Conservation (phyloP, 2,329 filamentous ascomycete genomes). For the Trichocomaceae sp. region DNA sequence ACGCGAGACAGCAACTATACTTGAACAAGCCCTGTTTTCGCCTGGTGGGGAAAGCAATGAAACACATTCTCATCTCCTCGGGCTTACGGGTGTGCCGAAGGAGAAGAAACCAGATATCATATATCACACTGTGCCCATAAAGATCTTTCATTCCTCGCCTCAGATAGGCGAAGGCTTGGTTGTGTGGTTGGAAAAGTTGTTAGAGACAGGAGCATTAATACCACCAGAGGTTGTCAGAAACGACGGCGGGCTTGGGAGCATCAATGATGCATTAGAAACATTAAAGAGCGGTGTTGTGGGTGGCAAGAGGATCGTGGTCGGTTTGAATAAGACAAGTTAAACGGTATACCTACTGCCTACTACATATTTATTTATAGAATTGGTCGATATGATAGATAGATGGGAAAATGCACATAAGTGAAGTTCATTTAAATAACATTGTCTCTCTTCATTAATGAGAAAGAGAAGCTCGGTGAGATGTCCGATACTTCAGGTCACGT, state of each 20-base stretch:
- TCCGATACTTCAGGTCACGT: constrained; percentile 4
- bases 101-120: constrained; percentile 39
- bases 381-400: not conserved
- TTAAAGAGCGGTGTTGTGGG: constrained; percentile 61
- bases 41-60: constrained; percentile 13
- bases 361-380: not conserved
- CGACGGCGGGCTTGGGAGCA: constrained; percentile 55
- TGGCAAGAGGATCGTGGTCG: constrained; percentile 63
- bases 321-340: constrained; percentile 15
- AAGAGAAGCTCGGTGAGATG: not conserved
- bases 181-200: constrained; percentile 60
- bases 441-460: no score
- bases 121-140: constrained; percentile 65
- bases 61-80: constrained; percentile 54
- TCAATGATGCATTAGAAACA: constrained; percentile 62
- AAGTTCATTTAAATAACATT: no score
- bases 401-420: no score
- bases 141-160: constrained; percentile 64
- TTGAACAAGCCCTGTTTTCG: constrained; percentile 48
- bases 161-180: constrained; percentile 58
- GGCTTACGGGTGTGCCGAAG: constrained; percentile 62
- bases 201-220: constrained; percentile 48
- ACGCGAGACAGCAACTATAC: constrained; percentile 53
- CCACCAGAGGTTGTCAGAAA: constrained; percentile 56
- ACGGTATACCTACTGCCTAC: not conserved